Evolutionary conservation across 2,329 filamentous ascomycete species (phyloP).

Genomic region (Hypocrella siamensis): DNA sequence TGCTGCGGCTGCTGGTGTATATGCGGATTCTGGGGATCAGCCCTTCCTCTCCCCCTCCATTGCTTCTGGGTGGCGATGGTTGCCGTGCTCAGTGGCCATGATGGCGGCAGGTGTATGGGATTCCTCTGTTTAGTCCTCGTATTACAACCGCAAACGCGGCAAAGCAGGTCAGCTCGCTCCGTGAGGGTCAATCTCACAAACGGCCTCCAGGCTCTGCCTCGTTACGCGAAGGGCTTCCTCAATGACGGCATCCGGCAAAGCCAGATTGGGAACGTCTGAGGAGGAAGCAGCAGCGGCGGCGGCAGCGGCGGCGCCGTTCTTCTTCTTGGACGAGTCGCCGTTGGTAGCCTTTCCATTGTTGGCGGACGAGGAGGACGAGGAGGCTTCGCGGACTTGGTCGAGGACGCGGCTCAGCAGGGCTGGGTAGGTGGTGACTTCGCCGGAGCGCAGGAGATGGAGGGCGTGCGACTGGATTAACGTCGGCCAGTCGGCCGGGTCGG

Average conservation of each 20-base stretch:
- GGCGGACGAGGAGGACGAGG: slow-evolving; percentile 17
- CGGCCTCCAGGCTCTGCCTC: slow-evolving; percentile 38
- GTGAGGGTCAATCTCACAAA: slow-evolving; percentile 23
- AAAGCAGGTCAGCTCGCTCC: slow-evolving; percentile 5
- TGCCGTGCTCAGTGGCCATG: too few relatives aligned
- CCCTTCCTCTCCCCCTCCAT: too few relatives aligned
- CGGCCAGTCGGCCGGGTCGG: slow-evolving; percentile 46
- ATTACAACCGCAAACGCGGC: too few relatives aligned
- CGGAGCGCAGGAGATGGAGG: slow-evolving; percentile 41
- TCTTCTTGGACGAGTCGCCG: slow-evolving; percentile 12
- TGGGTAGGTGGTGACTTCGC: slow-evolving; percentile 43
- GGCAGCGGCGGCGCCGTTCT: slow-evolving; percentile 10
- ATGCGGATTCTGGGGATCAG: too few relatives aligned
- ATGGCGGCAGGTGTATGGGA: background rate
- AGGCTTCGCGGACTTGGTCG: slow-evolving; percentile 42
- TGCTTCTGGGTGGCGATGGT: too few relatives aligned
- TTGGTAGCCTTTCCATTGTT: slow-evolving; percentile 19
- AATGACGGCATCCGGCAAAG: slow-evolving; percentile 42
- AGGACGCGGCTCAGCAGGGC: slow-evolving; percentile 44
- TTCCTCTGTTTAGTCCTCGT: too few relatives aligned
- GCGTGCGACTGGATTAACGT: slow-evolving; percentile 44
- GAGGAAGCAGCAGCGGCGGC: slow-evolving; percentile 4
- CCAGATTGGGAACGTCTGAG: slow-evolving; percentile 25
- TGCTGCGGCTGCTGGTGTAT: too few relatives aligned
- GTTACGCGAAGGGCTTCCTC: slow-evolving; percentile 47